These are phyloP conservation scores for Stipa capillata DNA, from an alignment of 176 grass and related monocot species.

Conservation along the genomic window DNA sequence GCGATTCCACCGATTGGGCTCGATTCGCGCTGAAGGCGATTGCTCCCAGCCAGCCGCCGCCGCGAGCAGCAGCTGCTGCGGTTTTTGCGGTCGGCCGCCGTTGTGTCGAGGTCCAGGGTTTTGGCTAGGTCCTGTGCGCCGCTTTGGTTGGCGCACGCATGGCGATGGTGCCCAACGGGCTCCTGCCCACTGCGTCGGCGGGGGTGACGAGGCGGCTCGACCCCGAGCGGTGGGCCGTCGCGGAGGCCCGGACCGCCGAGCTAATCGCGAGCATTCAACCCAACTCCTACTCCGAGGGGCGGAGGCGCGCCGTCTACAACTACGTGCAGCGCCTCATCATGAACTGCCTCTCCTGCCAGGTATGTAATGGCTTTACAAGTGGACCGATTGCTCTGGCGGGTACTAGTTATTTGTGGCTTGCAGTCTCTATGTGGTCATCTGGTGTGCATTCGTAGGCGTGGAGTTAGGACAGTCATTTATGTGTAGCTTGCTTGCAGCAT, in stretches of 20 bases:
- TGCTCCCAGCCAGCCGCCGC: background rate
- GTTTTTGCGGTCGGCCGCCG: background rate
- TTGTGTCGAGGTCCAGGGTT: background rate
- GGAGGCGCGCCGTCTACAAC: slow-evolving; percentile 53
- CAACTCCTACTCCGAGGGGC: slow-evolving; percentile 55
- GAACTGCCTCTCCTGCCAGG: slow-evolving; percentile 72
- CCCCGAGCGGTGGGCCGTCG: slow-evolving; percentile 49
- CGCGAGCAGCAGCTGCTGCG: background rate
- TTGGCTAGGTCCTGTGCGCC: no score
- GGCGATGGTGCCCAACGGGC: slow-evolving; percentile 62
- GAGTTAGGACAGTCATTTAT: background rate
- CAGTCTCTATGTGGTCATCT: background rate
- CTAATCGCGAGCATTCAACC: slow-evolving; percentile 77
- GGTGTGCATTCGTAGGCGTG: background rate
- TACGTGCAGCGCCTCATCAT: slow-evolving; percentile 69
- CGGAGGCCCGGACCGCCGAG: slow-evolving; percentile 53
- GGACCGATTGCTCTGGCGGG: background rate
- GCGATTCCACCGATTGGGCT: background rate
- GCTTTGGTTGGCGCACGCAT: slow-evolving; percentile 18
- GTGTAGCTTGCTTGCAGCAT: background rate
- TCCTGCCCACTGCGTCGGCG: slow-evolving; percentile 48
- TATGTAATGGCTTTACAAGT: background rate
- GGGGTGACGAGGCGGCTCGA: slow-evolving; percentile 51
- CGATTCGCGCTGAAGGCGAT: slow-evolving; percentile 13
- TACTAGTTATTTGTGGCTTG: background rate